These are phyloP conservation scores for Vinca minor DNA, from an alignment of 257 asterid species.

Conservation along the genomic window DNA sequence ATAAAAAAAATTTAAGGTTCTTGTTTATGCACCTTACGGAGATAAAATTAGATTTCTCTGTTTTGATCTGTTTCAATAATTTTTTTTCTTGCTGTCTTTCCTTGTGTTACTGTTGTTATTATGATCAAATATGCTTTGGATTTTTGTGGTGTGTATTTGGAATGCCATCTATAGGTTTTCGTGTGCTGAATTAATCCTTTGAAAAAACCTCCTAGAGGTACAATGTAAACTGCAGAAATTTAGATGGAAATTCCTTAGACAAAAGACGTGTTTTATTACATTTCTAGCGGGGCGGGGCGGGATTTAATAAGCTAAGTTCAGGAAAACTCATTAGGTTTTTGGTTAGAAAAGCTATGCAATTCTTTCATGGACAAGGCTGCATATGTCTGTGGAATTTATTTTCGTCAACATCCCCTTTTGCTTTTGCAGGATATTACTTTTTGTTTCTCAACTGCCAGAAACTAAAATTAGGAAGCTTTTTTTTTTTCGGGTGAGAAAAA, in stretches of 20 bases:
- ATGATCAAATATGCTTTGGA: not conserved
- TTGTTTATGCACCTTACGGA: too few species aligned
- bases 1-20: not conserved
- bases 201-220: not conserved
- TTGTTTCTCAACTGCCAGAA: too few species aligned
- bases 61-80: not conserved
- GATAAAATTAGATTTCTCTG: too few species aligned
- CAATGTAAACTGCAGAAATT: not conserved
- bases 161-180: not conserved
- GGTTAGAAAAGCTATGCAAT: not conserved
- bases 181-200: not conserved
- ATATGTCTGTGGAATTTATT: too few species aligned
- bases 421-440: not conserved
- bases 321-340: not conserved
- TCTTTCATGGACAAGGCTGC: not conserved
- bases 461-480: not conserved
- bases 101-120: not conserved
- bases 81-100: not conserved
- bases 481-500: not conserved
- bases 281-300: too few species aligned
- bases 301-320: not conserved
- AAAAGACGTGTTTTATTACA: not conserved
- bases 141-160: not conserved
- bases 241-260: not conserved
- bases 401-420: not conserved